phyloP scores from a whole-genome alignment of 352 stramenopile species.

The Pythium folliculosum region DNA sequence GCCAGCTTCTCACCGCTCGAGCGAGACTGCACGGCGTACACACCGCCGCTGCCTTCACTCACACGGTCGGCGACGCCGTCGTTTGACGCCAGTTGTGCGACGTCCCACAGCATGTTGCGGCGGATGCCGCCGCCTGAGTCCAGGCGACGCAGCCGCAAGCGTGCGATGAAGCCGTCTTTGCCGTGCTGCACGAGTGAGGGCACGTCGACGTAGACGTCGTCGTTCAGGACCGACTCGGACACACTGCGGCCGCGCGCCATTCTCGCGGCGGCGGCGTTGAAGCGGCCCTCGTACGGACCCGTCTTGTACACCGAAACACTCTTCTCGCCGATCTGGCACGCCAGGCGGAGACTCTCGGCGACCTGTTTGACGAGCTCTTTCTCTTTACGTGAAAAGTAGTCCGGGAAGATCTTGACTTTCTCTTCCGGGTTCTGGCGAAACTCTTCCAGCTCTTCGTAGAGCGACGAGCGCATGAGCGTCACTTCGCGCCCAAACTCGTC shows the following conservation, averaged over 20 bases:
- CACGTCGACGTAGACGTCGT: constrained; percentile 77
- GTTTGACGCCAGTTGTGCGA: constrained; percentile 50
- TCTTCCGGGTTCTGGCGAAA: constrained; percentile 47
- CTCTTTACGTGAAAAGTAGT: constrained; percentile 63
- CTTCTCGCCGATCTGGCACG: constrained; percentile 63
- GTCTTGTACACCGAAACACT: constrained; percentile 67
- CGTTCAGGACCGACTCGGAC: constrained; percentile 18
- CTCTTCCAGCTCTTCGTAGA: constrained; percentile 65
- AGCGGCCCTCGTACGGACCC: constrained; percentile 28
- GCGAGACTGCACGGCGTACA: constrained; percentile 67
- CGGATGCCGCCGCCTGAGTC: constrained; percentile 61
- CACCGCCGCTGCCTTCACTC: constrained; percentile 63
- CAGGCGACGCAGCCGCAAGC: constrained; percentile 55
- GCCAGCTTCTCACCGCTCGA: constrained; percentile 73
- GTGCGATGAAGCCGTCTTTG: constrained; percentile 73
- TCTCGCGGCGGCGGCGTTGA: constrained; percentile 9
- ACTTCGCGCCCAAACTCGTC: constrained; percentile 22
- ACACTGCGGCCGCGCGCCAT: constrained; percentile 20
- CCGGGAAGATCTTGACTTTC: constrained; percentile 65
- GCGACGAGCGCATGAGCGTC: constrained; percentile 32
- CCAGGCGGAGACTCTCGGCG: constrained; percentile 52
- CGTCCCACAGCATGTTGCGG: constrained; percentile 80
- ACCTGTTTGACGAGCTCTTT: constrained; percentile 55
- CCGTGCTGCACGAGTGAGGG: constrained; percentile 66
- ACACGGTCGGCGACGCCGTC: constrained; percentile 61